A percentile compares a stretch with the other conserved stretches of the same genome.
These are phyloP conservation scores for Haplosporangium sp. DNA, from an alignment of 371 early-diverging fungal species.

Conservation along the genomic window DNA sequence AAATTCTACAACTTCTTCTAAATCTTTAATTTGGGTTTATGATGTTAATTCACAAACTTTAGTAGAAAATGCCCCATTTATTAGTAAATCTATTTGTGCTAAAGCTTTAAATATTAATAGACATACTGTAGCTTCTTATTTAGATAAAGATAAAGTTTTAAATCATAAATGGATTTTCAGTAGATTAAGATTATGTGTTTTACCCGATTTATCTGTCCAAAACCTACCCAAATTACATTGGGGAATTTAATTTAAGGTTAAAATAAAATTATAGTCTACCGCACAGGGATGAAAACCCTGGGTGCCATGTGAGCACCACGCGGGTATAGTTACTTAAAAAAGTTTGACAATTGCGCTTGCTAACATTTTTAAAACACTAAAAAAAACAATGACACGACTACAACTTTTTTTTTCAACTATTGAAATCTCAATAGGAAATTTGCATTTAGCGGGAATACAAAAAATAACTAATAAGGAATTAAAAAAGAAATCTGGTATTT, in stretches of 20 bases:
- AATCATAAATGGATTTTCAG: slow-evolving; percentile 35
- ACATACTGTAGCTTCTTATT: slow-evolving; percentile 28
- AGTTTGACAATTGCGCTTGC: too few relatives aligned
- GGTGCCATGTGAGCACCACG: slow-evolving; percentile 16
- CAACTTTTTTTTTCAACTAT: slow-evolving; percentile 28
- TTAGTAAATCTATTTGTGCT: slow-evolving; percentile 20
- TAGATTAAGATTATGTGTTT: too few relatives aligned
- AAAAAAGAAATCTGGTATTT: slow-evolving; percentile 10
- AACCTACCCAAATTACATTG: too few relatives aligned
- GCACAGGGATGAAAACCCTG: slow-evolving; percentile 13
- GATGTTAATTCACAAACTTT: slow-evolving; percentile 17
- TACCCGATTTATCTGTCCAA: too few relatives aligned
- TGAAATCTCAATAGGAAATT: not conserved
- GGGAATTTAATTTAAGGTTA: slow-evolving; percentile 28
- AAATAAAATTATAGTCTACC: slow-evolving; percentile 25
- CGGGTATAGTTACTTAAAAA: slow-evolving; percentile 21
- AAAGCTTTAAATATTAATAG: slow-evolving; percentile 28
- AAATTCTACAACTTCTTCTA: slow-evolving; percentile 19
- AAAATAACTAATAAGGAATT: slow-evolving; percentile 13
- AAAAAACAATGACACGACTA: slow-evolving; percentile 18
- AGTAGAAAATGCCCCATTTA: slow-evolving; percentile 16
- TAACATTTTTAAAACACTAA: too few relatives aligned
- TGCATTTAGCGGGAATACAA: slow-evolving; percentile 24
- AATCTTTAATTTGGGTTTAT: slow-evolving; percentile 22
- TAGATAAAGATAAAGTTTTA: slow-evolving; percentile 29